These are phyloP conservation scores for Euphorbia pulcherrima DNA, from an alignment of 345 rosid genomes.

Conservation along the genomic window DNA sequence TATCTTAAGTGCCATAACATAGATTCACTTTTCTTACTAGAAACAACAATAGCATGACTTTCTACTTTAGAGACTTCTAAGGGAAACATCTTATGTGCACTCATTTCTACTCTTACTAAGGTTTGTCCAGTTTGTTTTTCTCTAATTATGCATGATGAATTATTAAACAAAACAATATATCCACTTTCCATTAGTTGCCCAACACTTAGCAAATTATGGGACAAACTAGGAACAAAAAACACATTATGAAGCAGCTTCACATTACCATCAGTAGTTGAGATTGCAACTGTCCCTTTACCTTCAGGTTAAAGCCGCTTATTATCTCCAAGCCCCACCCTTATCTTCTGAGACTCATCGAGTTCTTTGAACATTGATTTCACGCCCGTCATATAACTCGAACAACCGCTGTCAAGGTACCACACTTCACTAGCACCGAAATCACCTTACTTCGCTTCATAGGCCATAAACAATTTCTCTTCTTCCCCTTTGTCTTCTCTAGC, in stretches of 20 bases:
- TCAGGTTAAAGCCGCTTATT: conserved; percentile 2
- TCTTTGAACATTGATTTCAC: background rate
- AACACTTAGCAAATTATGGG: background rate
- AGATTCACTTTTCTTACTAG: no score
- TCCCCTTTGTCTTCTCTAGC: background rate
- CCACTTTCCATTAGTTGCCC: background rate
- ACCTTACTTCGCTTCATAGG: background rate
- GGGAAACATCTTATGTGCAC: conserved; percentile 6
- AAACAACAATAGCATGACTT: background rate
- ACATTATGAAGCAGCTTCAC: background rate
- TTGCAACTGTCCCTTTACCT: background rate
- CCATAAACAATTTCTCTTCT: background rate
- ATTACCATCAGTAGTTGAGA: background rate
- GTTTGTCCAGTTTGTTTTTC: background rate
- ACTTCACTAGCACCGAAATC: no score
- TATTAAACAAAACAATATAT: background rate
- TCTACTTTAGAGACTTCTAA: background rate
- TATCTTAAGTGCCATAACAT: no score
- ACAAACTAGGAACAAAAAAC: background rate
- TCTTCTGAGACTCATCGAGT: background rate
- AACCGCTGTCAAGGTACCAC: background rate
- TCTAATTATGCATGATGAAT: background rate
- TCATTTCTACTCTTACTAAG: background rate
- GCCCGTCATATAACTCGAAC: conserved; percentile 6
- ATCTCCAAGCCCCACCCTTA: conserved; percentile 6